Percentiles rank a stretch among this genome's conserved stretches.
phyloP scores from a whole-genome alignment of 2,329 filamentous ascomycete genomes.

The Bertia moriformis region DNA sequence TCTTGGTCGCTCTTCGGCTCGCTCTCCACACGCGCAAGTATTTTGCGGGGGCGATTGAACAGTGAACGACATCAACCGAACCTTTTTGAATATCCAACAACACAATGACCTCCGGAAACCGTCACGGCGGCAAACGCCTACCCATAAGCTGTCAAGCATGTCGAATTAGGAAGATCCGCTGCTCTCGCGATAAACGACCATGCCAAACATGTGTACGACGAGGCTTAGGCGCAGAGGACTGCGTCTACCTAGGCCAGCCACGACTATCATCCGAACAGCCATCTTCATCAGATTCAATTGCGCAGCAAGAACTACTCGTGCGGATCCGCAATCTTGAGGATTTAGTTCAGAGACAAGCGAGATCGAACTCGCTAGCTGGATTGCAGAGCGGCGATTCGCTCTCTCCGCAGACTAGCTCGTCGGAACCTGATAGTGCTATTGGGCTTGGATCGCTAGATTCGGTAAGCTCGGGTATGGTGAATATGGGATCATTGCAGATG shows the following conservation, averaged over 20 bases:
- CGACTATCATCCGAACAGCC: constrained; percentile 6
- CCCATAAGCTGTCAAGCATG: constrained; percentile 23
- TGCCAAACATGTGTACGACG: constrained; percentile 21
- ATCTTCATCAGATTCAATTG: constrained; percentile 8
- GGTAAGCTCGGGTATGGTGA: constrained; percentile 11
- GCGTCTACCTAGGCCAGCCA: constrained; percentile 18
- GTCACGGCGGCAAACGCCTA: constrained; percentile 15
- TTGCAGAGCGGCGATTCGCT: constrained; percentile 8
- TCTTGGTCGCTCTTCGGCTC: too few species aligned
- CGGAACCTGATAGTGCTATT: neutral
- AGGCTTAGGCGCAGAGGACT: constrained; percentile 18
- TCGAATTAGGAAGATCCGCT: constrained; percentile 20
- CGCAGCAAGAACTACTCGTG: constrained; percentile 15
- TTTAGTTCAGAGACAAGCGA: constrained; percentile 16
- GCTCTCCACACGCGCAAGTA: too few species aligned
- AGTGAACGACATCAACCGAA: too few species aligned
- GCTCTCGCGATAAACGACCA: constrained; percentile 19
- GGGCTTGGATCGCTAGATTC: constrained; percentile 1
- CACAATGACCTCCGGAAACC: constrained; percentile 5
- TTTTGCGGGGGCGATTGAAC: too few species aligned
- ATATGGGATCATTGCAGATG: constrained; percentile 13
- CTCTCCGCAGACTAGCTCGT: neutral
- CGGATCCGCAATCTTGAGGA: constrained; percentile 18
- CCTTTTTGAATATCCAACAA: neutral
- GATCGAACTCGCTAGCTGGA: constrained; percentile 8